Evolutionary conservation across 148 eudicot genomes (phyloP).

Genomic region (Suaeda aralocaspica): DNA sequence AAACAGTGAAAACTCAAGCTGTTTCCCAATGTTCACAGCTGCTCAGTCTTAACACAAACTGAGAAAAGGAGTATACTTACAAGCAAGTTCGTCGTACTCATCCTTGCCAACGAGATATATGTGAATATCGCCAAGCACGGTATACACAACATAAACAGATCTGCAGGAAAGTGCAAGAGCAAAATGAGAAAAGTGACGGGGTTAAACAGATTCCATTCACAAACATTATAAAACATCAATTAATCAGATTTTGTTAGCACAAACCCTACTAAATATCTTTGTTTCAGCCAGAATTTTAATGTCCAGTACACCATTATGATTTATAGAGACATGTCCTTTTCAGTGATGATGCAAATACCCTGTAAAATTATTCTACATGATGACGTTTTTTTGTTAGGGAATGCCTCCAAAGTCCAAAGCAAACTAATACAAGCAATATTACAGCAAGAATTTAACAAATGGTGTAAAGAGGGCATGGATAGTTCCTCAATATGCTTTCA

Average conservation of each 20-base stretch:
- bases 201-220: background rate
- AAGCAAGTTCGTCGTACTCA: slow-evolving; percentile 92
- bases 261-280: background rate
- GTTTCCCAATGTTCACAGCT: background rate
- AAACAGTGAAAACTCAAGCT: background rate
- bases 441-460: background rate
- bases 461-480: background rate
- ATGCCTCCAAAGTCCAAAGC: background rate
- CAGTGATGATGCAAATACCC: background rate
- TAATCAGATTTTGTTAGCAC: background rate
- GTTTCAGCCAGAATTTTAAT: background rate
- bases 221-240: background rate
- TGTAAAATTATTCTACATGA: background rate
- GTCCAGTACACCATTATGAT: background rate
- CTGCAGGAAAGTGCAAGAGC: slow-evolving; percentile 33
- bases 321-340: background rate
- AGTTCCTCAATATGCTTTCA: background rate
- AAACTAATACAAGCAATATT: background rate
- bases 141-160: slow-evolving; percentile 90
- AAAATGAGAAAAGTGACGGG: background rate
- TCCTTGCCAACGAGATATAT: slow-evolving; percentile 93
- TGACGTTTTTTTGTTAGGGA: too few relatives aligned
- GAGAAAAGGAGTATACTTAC: slow-evolving; percentile 46
- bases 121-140: slow-evolving; percentile 89
- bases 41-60: background rate